Conservation (phyloP, 192 early-diverging fungal genomes). For the Piromyces sp. region DNA sequence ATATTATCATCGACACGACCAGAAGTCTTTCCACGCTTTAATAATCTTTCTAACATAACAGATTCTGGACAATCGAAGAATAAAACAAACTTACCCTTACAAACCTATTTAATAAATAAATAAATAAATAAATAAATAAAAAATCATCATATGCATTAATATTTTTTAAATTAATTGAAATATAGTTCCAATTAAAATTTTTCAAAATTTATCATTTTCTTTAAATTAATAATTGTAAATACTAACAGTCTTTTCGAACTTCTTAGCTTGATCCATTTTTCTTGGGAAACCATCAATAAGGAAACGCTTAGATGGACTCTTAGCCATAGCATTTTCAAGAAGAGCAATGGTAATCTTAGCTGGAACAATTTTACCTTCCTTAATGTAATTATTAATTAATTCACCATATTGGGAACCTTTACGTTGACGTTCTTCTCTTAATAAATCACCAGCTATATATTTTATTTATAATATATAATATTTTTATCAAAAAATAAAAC, state of each 20-base stretch:
- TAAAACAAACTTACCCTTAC: constrained; percentile 51
- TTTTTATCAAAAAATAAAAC: too few relatives aligned
- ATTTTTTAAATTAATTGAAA: too few relatives aligned
- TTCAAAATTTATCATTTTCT: too few relatives aligned
- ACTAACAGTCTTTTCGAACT: constrained; percentile 78
- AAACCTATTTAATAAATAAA: constrained; percentile 21
- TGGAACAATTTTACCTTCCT: constrained; percentile 88
- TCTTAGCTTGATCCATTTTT: constrained; percentile 76
- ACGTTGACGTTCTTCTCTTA: constrained; percentile 78
- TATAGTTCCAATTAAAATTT: too few relatives aligned
- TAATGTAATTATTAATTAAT: constrained; percentile 79
- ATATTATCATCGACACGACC: constrained; percentile 90
- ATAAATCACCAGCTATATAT: constrained; percentile 69
- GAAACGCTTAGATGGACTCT: constrained; percentile 38
- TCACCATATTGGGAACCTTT: constrained; percentile 70
- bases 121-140: too few relatives aligned
- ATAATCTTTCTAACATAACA: constrained; percentile 70
- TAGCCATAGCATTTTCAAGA: constrained; percentile 73
- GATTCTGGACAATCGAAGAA: constrained; percentile 94
- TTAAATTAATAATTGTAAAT: not conserved
- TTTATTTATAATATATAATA: too few relatives aligned
- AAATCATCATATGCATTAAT: too few relatives aligned
- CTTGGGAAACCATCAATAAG: constrained; percentile 96
- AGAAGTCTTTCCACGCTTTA: constrained; percentile 86
- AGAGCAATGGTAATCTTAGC: constrained; percentile 86